phyloP scores from a whole-genome alignment of 2,329 filamentous ascomycete species.

The Periconia digitata region DNA sequence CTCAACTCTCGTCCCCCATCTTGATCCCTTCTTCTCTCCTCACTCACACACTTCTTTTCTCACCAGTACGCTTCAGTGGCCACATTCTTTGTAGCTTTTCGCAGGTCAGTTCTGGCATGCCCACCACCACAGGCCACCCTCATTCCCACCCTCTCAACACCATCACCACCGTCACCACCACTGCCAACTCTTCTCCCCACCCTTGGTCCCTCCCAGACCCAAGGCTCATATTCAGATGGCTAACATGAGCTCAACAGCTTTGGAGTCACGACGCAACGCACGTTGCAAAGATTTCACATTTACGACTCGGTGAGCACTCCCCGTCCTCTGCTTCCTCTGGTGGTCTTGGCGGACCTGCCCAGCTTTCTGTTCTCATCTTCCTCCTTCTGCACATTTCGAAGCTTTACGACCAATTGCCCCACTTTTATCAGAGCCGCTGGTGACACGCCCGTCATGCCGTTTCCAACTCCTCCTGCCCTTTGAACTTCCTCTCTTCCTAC shows the following conservation, averaged over 20 bases:
- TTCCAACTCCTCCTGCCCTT: constrained; percentile 5
- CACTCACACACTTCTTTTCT: constrained; percentile 42
- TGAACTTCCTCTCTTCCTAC: background rate
- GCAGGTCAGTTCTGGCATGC: constrained; percentile 31
- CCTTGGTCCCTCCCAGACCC: background rate
- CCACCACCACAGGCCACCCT: background rate
- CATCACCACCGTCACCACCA: background rate
- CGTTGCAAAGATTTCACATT: constrained; percentile 45
- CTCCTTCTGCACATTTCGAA: constrained; percentile 1
- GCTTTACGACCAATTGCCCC: background rate
- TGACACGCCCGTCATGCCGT: too few species aligned
- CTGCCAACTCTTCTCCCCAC: constrained; percentile 1
- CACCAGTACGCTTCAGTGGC: constrained; percentile 46
- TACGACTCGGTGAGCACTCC: constrained; percentile 39
- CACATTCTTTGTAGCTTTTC: constrained; percentile 50
- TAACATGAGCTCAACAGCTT: constrained; percentile 34
- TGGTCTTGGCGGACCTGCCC: background rate
- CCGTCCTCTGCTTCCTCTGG: too few species aligned
- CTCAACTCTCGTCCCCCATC: constrained; percentile 13
- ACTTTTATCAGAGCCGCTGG: too few species aligned
- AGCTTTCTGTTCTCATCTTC: constrained; percentile 4
- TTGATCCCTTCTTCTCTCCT: constrained; percentile 23
- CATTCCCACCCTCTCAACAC: background rate
- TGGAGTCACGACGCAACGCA: constrained; percentile 44
- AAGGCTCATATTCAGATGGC: constrained; percentile 4